phyloP scores from a whole-genome alignment of 2,329 filamentous ascomycete species.

The Fusarium nisikadoi region DNA sequence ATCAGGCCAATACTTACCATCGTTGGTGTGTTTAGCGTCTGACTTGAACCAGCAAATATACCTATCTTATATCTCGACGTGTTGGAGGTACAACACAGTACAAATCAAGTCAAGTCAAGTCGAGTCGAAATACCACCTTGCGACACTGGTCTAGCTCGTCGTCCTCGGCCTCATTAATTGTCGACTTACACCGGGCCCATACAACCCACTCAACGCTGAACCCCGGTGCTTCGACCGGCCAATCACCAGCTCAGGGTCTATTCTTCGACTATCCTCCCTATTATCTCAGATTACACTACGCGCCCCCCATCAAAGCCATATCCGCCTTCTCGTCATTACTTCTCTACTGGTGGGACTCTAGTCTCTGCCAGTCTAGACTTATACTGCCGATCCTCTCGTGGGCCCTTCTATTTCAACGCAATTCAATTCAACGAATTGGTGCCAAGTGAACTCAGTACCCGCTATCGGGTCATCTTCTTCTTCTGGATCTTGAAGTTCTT shows the following conservation, averaged over 20 bases:
- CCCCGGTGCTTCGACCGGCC: constrained; percentile 6
- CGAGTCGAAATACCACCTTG: not conserved
- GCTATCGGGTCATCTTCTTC: not conserved
- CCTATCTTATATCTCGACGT: not conserved
- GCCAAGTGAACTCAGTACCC: constrained; percentile 8
- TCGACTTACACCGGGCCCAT: constrained; percentile 37
- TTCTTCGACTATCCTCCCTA: constrained; percentile 8
- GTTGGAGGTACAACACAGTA: constrained; percentile 1
- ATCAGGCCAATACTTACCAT: not conserved
- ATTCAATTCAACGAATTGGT: not conserved
- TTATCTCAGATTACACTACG: constrained; percentile 9
- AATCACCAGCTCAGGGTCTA: constrained; percentile 20
- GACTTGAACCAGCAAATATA: not conserved
- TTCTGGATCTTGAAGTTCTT: constrained; percentile 7
- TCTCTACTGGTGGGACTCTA: constrained; percentile 12
- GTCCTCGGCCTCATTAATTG: constrained; percentile 9
- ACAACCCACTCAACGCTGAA: constrained; percentile 25
- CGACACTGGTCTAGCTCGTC: not conserved
- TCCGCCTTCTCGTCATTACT: constrained; percentile 10
- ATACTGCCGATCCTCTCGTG: constrained; percentile 12
- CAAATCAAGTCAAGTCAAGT: not conserved
- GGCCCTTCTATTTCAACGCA: constrained; percentile 14
- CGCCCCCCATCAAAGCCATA: constrained; percentile 24
- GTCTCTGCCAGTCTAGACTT: constrained; percentile 1
- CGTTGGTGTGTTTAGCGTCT: not conserved